Evolutionary conservation across 2,329 filamentous ascomycete genomes (phyloP).

Genomic region (Trichoderma simmonsii): DNA sequence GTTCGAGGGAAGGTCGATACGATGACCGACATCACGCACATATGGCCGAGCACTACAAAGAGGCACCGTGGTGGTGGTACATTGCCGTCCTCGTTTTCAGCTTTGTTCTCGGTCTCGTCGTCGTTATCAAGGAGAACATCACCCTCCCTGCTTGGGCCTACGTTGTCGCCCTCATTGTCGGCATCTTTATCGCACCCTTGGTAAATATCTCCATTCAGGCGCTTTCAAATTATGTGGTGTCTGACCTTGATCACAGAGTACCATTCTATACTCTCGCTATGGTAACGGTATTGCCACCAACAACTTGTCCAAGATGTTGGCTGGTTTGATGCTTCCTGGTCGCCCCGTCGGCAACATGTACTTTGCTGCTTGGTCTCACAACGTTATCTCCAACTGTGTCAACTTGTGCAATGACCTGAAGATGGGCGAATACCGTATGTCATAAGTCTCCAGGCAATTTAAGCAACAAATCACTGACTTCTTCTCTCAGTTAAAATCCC

Average conservation of each 20-base stretch:
- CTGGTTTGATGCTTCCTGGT: conserved; percentile 48
- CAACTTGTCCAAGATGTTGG: conserved; percentile 56
- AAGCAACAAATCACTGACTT: conserved; percentile 21
- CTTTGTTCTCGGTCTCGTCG: conserved; percentile 35
- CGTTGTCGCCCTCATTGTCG: conserved; percentile 33
- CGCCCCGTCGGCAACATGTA: conserved; percentile 56
- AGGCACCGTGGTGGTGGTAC: conserved; percentile 40
- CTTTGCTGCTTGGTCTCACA: conserved; percentile 58
- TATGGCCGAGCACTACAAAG: conserved; percentile 53
- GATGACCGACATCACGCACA: conserved; percentile 51
- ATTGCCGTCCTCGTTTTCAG: conserved; percentile 29
- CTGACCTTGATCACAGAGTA: conserved; percentile 39
- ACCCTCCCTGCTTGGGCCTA: conserved; percentile 38
- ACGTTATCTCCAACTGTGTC: conserved; percentile 50
- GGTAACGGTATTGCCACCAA: conserved; percentile 59
- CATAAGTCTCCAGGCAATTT: accelerated
- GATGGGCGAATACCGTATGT: conserved; percentile 56
- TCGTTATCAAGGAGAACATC: conserved; percentile 35
- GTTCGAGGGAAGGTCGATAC: conserved; percentile 40
- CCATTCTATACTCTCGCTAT: conserved; percentile 49
- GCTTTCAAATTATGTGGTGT: background rate
- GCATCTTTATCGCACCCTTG: conserved; percentile 47
- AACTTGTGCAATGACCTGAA: conserved; percentile 53
- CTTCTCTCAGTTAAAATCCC: conserved; percentile 49
- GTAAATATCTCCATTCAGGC: conserved; percentile 28